Base-by-base conservation (phyloP, 116 monocot species). In the Cymodocea nodosa region DNA sequence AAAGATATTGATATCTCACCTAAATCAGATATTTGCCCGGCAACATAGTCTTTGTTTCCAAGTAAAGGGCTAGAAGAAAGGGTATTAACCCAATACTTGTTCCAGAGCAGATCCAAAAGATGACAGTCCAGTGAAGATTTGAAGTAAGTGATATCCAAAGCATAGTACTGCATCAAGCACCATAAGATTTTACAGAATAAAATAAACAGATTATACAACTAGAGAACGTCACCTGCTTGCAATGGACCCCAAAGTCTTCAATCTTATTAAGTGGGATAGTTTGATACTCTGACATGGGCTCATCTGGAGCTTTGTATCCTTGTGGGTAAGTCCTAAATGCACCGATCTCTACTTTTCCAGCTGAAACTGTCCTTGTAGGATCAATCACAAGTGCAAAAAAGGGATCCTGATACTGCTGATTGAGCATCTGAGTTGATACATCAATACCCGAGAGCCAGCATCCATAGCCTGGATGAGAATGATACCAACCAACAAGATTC, bases 81-180 rank as follows among this genome's bases (percentile, higher is more conserved):
- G 22, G 98, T 98, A 65, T 98, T 98, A 50, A 98, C 98, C 98
- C 98, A 98, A 64, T 98, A 98, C 67, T 98, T 98, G 70, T 98
- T 98, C 98, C 98, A 98, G 37, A 98, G 82, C n/a, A 98, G 75
- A 79, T 97, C 98, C 88, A 98, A 77, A 34, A 98, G 82, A 61
- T 98, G 89, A 51, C 78, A 80, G 22, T 98, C 98, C 59, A 98
- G 72, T 13, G 98, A 82, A 48, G 92, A 91, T 68, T 98, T 98
- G 92, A 98, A 98, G 67, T 98, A 98, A 59, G 98, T 98, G 50
- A 92, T 89, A 71, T 98, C 98, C 66, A 98, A 56, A 25, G 92
- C 50, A 81, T 98, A 98, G 67, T 98, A 98, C 92, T 98, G 81
- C 62, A 65, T 35, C 15, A 20, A 50, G 22, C 8, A 63, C 39